Percentiles rank a stretch among this genome's conserved stretches.
These are phyloP conservation scores for Kuraishia capsulata DNA, from an alignment of 805 yeast genomes.

Conservation along the genomic window DNA sequence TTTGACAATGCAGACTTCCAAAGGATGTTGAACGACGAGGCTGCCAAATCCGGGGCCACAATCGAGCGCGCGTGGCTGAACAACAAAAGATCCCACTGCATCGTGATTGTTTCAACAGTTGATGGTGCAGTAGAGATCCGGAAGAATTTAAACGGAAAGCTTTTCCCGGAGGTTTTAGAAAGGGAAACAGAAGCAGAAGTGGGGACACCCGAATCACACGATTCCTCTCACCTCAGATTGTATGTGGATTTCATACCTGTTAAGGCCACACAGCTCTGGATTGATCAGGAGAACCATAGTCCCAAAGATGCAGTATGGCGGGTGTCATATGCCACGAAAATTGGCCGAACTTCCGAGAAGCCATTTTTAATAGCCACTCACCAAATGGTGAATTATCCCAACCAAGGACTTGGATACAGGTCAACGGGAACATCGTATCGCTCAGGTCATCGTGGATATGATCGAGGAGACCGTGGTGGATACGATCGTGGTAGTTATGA, in stretches of 20 bases:
- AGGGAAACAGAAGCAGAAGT: slow-evolving; percentile 8
- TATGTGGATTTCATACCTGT: slow-evolving; percentile 36
- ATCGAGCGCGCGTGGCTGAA: slow-evolving; percentile 39
- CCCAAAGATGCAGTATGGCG: slow-evolving; percentile 38
- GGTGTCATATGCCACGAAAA: slow-evolving; percentile 20
- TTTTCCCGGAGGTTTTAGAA: slow-evolving; percentile 18
- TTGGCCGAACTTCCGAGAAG: slow-evolving; percentile 20
- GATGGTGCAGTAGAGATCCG: slow-evolving; percentile 30
- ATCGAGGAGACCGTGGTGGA: slow-evolving; percentile 5
- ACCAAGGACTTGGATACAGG: slow-evolving; percentile 23
- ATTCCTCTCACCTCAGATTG: slow-evolving; percentile 14
- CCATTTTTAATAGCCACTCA: slow-evolving; percentile 20
- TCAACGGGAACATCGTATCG: slow-evolving; percentile 13
- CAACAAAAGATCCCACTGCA: slow-evolving; percentile 29
- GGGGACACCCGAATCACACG: slow-evolving; percentile 13
- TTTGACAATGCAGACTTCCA: slow-evolving; percentile 30
- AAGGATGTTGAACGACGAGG: slow-evolving; percentile 21
- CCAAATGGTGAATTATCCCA: slow-evolving; percentile 23
- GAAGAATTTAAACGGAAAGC: slow-evolving; percentile 22
- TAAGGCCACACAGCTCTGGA: slow-evolving; percentile 34
- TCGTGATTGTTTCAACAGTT: slow-evolving; percentile 28
- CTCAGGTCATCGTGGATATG: slow-evolving; percentile 6
- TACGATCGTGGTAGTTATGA: slow-evolving; percentile 10
- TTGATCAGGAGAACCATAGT: slow-evolving; percentile 34
- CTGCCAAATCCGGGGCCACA: slow-evolving; percentile 13